phyloP scores from a whole-genome alignment of 73 alveolate genomes.

The Halteria grandinella region DNA sequence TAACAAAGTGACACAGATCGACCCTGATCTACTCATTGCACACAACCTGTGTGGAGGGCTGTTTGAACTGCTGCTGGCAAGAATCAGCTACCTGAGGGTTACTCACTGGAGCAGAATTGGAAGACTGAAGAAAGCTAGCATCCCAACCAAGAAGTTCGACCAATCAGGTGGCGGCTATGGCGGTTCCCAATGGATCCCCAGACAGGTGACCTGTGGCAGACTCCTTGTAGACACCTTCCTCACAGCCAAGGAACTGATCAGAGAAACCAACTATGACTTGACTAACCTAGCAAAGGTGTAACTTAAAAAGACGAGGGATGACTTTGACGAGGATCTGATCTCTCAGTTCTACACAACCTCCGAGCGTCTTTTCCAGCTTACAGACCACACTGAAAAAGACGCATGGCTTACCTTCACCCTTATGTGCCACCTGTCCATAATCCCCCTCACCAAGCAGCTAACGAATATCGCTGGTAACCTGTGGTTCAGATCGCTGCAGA shows the following conservation, averaged over 20 bases:
- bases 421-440: constrained; percentile 79
- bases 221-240: constrained; percentile 91
- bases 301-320: constrained; percentile 78
- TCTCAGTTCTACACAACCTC: constrained; percentile 69
- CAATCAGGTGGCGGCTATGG: constrained; percentile 64
- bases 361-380: constrained; percentile 61
- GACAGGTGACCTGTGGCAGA: constrained; percentile 85
- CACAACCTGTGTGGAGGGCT: constrained; percentile 89
- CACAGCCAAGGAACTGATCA: constrained; percentile 86
- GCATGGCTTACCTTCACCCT: constrained; percentile 74
- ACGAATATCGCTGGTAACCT: constrained; percentile 98
- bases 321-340: constrained; percentile 84
- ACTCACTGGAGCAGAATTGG: constrained; percentile 92
- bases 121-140: constrained; percentile 77
- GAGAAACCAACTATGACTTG: constrained; percentile 90
- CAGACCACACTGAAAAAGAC: constrained; percentile 87
- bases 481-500: constrained; percentile 98
- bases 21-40: constrained; percentile 95
- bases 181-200: constrained; percentile 84
- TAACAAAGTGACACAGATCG: constrained; percentile 72
- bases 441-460: constrained; percentile 97
- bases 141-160: constrained; percentile 81
- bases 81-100: constrained; percentile 78
- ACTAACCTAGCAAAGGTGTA: constrained; percentile 81
- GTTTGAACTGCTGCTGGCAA: constrained; percentile 78